Evolutionary conservation across 1,284 basidiomycete genomes (phyloP), one percentile per base, ranked within the genome.

Genomic region (Puccinia polysora): DNA sequence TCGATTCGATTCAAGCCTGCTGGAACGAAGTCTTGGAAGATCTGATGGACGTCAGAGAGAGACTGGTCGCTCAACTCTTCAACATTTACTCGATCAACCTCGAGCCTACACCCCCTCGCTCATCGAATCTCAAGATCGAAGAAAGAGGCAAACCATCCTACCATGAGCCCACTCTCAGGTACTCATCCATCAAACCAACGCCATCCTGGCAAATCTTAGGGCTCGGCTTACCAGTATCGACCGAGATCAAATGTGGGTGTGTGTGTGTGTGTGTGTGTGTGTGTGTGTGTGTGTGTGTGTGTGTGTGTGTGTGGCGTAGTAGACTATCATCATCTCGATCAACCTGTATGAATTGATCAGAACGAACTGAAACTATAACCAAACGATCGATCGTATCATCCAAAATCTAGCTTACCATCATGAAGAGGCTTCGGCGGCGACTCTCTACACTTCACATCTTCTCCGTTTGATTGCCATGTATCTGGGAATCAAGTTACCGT

Each of bases 371-470:
- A n/a, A n/a, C n/a, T n/a, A n/a, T n/a, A n/a, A n/a, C n/a, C n/a
- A n/a, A n/a, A n/a, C n/a, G n/a, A n/a, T n/a, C n/a, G n/a, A n/a
- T n/a, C n/a, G n/a, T n/a, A n/a, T n/a, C n/a, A n/a, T n/a, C n/a
- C n/a, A n/a, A n/a, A n/a, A n/a, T 18, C 7, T 32, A 88, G 87
- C 88, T 70, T 89, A 89, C 77, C 87, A 88, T 1, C 87, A 88
- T 50, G 87, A 89, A 74, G 88, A 90, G 74, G 88, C 89, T 79
- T 89, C 90, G 76, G 88, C 89, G 1, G 89, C 89, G n/a, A 81
- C 90, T 52, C 88, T 87, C 1, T 86, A 89, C 73, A 86, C 87
- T 0, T 82, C 90, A 7, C 89, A 89, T 79, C 90, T 90, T 73
- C 80, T 90, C 0, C 84, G 85, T 1, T 80, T 90, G 7, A 84